A percentile compares a stretch with the other conserved stretches of the same genome.
phyloP scores from a whole-genome alignment of 305 asterid species.

The Solanum chacoense region DNA sequence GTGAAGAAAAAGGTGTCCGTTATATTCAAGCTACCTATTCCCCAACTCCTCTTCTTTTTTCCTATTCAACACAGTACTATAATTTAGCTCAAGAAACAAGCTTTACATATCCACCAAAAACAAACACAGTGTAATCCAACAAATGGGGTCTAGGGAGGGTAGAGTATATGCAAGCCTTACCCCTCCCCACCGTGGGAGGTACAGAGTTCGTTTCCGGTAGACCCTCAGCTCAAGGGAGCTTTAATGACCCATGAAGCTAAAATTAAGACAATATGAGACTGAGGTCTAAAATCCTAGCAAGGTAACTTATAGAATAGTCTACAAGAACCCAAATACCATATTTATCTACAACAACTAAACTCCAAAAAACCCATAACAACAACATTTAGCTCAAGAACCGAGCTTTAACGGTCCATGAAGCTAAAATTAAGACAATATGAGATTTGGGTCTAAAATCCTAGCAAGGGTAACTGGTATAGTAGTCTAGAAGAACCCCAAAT shows the following conservation, averaged over 20 bases:
- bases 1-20: background rate
- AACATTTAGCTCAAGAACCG: background rate
- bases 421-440: background rate
- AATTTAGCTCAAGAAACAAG: no score
- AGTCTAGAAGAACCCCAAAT: background rate
- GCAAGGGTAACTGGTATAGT: background rate
- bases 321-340: background rate
- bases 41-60: no score
- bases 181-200: no score
- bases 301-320: background rate
- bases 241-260: background rate
- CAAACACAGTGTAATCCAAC: no score
- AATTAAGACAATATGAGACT: background rate
- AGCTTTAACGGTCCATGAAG: background rate
- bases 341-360: background rate
- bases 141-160: no score
- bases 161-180: no score
- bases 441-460: background rate
- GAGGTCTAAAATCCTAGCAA: background rate
- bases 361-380: background rate
- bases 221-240: background rate
- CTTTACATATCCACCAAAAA: no score
- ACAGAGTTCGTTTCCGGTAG: no score
- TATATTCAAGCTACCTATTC: no score
- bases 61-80: no score